Evolutionary conservation across 352 stramenopile genomes (phyloP).

Genomic region (Globisporangium viniferum): DNA sequence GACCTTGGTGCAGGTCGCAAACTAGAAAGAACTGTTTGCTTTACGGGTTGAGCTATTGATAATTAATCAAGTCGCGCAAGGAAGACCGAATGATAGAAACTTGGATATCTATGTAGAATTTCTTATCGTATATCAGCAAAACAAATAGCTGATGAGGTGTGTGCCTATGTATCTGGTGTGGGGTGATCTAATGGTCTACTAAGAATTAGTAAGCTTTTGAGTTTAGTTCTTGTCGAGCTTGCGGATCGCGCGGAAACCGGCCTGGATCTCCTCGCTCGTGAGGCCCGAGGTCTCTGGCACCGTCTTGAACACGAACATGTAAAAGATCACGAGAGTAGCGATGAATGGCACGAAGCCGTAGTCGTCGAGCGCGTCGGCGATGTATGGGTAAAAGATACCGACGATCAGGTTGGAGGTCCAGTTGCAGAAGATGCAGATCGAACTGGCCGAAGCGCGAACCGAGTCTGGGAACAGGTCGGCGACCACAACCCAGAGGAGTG

Average conservation of each 20-base stretch:
- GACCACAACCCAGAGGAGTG: constrained; percentile 59
- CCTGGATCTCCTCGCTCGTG: constrained; percentile 60
- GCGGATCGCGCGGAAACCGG: constrained; percentile 29
- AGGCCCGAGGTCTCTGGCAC: constrained; percentile 63
- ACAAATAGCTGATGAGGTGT: not conserved
- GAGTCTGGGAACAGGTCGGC: constrained; percentile 59
- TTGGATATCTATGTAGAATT: not conserved
- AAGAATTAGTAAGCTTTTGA: not conserved
- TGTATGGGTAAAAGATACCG: constrained; percentile 60
- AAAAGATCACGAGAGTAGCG: constrained; percentile 35
- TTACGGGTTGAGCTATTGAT: no score
- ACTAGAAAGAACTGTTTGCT: no score
- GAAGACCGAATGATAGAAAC: not conserved
- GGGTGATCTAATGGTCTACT: not conserved
- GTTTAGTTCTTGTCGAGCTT: constrained; percentile 10
- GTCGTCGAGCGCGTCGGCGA: constrained; percentile 34
- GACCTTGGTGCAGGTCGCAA: no score
- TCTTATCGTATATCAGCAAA: constrained; percentile 1
- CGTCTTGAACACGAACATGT: constrained; percentile 39
- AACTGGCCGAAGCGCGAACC: constrained; percentile 40
- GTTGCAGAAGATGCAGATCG: constrained; percentile 31
- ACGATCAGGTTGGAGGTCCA: constrained; percentile 45
- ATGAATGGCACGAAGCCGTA: constrained; percentile 62
- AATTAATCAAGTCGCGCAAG: no score
- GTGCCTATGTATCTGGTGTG: not conserved